These are phyloP conservation scores for Peronospora farinosa DNA, from an alignment of 352 stramenopile species.

Conservation along the genomic window DNA sequence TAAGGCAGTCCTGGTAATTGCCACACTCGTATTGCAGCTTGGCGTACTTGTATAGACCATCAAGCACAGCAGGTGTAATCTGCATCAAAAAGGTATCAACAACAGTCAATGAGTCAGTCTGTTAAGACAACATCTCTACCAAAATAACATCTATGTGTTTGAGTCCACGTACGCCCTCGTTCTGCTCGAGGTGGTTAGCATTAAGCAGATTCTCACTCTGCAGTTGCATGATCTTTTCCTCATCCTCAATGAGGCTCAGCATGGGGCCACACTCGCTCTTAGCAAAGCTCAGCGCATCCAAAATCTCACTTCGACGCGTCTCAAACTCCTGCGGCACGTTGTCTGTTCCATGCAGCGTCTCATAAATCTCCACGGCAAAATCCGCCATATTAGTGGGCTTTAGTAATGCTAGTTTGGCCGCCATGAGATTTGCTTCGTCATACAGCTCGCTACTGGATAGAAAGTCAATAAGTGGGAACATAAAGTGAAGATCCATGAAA, in stretches of 20 bases:
- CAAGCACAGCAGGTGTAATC: slow-evolving; percentile 86
- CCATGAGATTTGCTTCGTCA: slow-evolving; percentile 86
- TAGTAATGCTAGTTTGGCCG: slow-evolving; percentile 88
- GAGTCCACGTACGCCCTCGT: slow-evolving; percentile 55
- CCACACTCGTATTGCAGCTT: slow-evolving; percentile 97
- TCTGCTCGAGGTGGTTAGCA: slow-evolving; percentile 69
- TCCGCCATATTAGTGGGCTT: slow-evolving; percentile 96
- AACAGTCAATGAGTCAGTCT: slow-evolving; percentile 1
- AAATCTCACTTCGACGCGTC: slow-evolving; percentile 59
- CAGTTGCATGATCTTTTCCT: slow-evolving; percentile 83
- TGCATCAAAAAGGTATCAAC: slow-evolving; percentile 14
- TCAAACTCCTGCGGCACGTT: slow-evolving; percentile 82
- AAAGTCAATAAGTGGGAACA: slow-evolving; percentile 96
- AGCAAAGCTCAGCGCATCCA: slow-evolving; percentile 66
- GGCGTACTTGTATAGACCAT: slow-evolving; percentile 91
- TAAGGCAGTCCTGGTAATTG: slow-evolving; percentile 91
- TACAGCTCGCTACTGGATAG: slow-evolving; percentile 88
- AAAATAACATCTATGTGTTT: too few relatives aligned
- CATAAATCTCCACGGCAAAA: slow-evolving; percentile 95
- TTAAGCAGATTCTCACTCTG: slow-evolving; percentile 81
- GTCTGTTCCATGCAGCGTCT: slow-evolving; percentile 82
- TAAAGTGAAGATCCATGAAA: slow-evolving; percentile 96
- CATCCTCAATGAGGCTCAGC: slow-evolving; percentile 76
- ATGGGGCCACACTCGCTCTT: slow-evolving; percentile 74
- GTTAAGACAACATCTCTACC: neutral